phyloP scores from a whole-genome alignment of 2,329 filamentous ascomycete genomes.

The Diaporthe vexans region DNA sequence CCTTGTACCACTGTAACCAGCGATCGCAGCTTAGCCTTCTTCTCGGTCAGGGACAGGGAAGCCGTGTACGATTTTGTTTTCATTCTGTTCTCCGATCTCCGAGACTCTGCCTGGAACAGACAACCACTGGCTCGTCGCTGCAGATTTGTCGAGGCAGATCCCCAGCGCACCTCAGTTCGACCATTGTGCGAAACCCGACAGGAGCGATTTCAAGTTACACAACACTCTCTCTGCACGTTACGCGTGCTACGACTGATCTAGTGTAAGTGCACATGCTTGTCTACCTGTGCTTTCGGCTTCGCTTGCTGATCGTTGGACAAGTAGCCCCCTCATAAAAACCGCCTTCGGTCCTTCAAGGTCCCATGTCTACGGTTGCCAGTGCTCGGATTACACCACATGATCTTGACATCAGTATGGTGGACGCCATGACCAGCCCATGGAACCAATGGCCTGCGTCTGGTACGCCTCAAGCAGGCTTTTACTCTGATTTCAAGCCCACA shows the following conservation, averaged over 20 bases:
- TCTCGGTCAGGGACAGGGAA: conserved; percentile 25
- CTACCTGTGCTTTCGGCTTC: conserved; percentile 15
- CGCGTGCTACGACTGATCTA: conserved; percentile 14
- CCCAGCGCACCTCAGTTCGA: not conserved
- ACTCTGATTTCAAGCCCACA: conserved; percentile 28
- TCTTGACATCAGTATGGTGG: conserved; percentile 51
- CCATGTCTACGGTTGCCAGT: conserved; percentile 53
- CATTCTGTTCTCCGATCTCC: conserved; percentile 17
- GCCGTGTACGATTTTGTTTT: conserved; percentile 19
- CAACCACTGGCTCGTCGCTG: conserved; percentile 8
- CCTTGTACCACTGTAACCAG: conserved; percentile 24
- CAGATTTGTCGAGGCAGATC: conserved; percentile 13
- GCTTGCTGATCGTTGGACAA: conserved; percentile 28
- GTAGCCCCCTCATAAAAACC: conserved; percentile 24
- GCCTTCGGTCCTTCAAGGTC: conserved; percentile 39
- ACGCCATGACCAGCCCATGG: conserved; percentile 54
- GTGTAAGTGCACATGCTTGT: conserved; percentile 10
- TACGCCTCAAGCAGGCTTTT: conserved; percentile 45
- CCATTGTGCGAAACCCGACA: conserved; percentile 17
- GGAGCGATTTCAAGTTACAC: conserved; percentile 32
- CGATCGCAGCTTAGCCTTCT: conserved; percentile 21
- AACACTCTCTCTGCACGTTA: conserved; percentile 5
- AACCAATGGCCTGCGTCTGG: conserved; percentile 50
- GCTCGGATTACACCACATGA: conserved; percentile 45
- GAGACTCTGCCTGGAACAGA: conserved; percentile 11